phyloP scores from a whole-genome alignment of 192 early-diverging fungal species.

The Dissophora ornata region DNA sequence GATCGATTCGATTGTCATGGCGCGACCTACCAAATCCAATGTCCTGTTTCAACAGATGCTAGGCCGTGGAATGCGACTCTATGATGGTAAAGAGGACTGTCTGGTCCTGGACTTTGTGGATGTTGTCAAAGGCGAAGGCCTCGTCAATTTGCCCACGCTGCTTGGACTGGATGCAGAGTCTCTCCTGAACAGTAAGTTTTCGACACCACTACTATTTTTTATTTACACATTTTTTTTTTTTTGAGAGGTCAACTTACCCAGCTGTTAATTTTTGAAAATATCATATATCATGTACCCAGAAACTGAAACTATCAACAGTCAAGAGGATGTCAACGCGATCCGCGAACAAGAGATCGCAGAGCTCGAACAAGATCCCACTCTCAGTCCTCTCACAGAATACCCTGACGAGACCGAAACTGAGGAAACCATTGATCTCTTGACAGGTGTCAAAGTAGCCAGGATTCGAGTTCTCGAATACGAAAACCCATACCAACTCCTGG shows the following conservation, averaged over 20 bases:
- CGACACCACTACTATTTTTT: background rate
- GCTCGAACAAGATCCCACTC: conserved; percentile 25
- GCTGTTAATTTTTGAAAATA: too few species aligned
- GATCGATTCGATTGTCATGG: conserved; percentile 91
- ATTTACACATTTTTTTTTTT: too few species aligned
- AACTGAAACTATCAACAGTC: conserved; percentile 1
- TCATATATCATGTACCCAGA: too few species aligned
- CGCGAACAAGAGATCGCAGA: conserved; percentile 34
- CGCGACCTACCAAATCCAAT: conserved; percentile 84
- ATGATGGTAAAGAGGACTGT: conserved; percentile 77
- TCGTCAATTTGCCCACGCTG: conserved; percentile 82
- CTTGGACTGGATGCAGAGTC: conserved; percentile 77
- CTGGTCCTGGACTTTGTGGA: conserved; percentile 91
- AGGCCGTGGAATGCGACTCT: conserved; percentile 86
- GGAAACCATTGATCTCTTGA: conserved; percentile 8
- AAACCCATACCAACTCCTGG: conserved; percentile 59
- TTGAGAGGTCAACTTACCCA: too few species aligned
- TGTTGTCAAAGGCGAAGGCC: conserved; percentile 59
- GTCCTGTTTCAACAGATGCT: conserved; percentile 96
- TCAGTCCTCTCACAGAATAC: background rate
- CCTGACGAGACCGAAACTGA: conserved; percentile 19
- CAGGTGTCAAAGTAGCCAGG: conserved; percentile 21
- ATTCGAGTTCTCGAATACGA: conserved; percentile 64
- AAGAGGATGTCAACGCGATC: conserved; percentile 12
- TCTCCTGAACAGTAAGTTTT: conserved; percentile 58